Percentiles rank a stretch among this genome's conserved stretches.
phyloP scores from a whole-genome alignment of 495 filamentous ascomycete species.

The Alectoria sarmentosa region DNA sequence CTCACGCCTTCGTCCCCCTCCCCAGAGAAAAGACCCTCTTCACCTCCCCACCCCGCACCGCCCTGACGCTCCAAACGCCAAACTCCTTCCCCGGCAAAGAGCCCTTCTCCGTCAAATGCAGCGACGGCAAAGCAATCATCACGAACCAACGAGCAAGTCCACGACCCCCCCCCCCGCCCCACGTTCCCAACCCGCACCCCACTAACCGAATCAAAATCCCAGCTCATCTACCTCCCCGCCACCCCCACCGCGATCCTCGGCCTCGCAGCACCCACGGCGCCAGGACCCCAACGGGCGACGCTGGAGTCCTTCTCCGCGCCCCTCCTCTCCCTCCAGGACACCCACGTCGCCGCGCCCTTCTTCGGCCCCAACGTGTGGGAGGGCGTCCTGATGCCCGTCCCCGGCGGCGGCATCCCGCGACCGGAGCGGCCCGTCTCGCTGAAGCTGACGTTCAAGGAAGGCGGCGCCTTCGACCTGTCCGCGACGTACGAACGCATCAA shows the following conservation, averaged over 20 bases:
- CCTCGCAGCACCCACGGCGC: not conserved
- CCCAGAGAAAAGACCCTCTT: conserved; percentile 63
- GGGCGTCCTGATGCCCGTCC: conserved; percentile 67
- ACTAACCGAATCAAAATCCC: conserved; percentile 11
- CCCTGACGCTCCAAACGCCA: conserved; percentile 54
- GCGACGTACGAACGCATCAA: conserved; percentile 76
- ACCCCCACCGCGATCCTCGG: conserved; percentile 44
- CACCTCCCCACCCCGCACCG: conserved; percentile 64
- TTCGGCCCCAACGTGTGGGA: conserved; percentile 96
- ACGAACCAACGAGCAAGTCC: conserved; percentile 76
- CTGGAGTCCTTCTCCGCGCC: conserved; percentile 87
- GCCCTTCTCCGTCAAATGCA: conserved; percentile 50
- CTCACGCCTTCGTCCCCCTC: conserved; percentile 58
- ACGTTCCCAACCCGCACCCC: not conserved
- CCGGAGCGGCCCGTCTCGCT: conserved; percentile 64
- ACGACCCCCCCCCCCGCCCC: not conserved
- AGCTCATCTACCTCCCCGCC: conserved; percentile 87
- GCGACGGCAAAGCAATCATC: conserved; percentile 62
- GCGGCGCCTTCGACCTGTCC: conserved; percentile 89
- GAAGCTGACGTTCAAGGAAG: conserved; percentile 87
- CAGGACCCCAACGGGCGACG: conserved; percentile 15
- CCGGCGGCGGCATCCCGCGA: conserved; percentile 79
- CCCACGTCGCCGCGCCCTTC: conserved; percentile 84
- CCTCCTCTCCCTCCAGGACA: conserved; percentile 77
- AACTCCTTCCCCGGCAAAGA: conserved; percentile 50